Base-by-base conservation (phyloP, 345 rosid species). In the Litchi chinensis region DNA sequence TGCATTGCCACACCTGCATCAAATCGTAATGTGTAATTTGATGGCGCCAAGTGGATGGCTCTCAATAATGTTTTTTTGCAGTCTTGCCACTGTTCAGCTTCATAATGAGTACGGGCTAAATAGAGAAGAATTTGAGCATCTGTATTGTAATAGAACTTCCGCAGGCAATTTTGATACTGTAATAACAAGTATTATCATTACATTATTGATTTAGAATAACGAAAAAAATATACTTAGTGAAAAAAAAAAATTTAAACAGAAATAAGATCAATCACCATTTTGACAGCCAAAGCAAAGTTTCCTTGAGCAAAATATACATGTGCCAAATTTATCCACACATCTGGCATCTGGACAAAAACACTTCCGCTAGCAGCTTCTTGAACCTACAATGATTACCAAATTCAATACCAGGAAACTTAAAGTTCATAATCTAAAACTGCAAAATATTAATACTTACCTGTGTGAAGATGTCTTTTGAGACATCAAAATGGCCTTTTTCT, bases 81-180 rank as follows among this genome's bases (percentile, higher is more conserved):
- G 72, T 96, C 99, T 89, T 94, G 99, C 99, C 99, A 96, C 78
- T 96, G 97, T 85, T 96, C 99, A 81, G 99, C 99, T 90, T 96
- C 99, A 86, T 94, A 94, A 87, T 94, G 93, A 59, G 97, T 96
- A 74, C 98, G 95, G 50, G 99, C 99, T 75, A 96, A 73, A 86
- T 96, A 94, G 64, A 96, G 97, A 87, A 90, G 97, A 85, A 91
- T 90, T 81, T 94, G 98, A 71, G 93, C 90, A 83, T 96, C 98
- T 59, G 98, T 96, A 84, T 90, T 91, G 81, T 88, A 64, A 79
- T 87, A 91, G 83, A 94, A 96, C 88, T 96, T 96, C 92, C 93
- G 87, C 91, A 96, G 81, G 91, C 98, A 94, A 87, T 96, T 96
- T 83, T 96, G 97, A 86, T 94, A 96, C 99, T 96, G 95, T 85